phyloP scores from a whole-genome alignment of 257 asterid genomes.

The Salvia miltiorrhiza region DNA sequence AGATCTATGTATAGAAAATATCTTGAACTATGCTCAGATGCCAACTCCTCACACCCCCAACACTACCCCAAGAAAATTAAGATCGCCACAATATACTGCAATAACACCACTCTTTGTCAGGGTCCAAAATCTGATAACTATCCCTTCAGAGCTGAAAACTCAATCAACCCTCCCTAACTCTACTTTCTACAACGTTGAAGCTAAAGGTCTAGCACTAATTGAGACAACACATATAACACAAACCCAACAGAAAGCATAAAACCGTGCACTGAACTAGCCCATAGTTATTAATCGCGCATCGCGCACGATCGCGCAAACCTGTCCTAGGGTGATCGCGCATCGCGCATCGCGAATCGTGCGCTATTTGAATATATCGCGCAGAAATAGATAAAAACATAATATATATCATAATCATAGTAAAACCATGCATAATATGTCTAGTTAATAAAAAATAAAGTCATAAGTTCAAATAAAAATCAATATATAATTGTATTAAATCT shows the following conservation, averaged over 20 bases:
- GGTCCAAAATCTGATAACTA: neutral
- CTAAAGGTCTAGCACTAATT: neutral
- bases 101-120: neutral
- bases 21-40: conserved; percentile 1
- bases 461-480: too few relatives aligned
- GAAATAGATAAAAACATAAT: too few relatives aligned
- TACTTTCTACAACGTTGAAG: neutral
- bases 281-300: too few relatives aligned
- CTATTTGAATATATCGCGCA: too few relatives aligned
- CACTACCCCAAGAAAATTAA: neutral
- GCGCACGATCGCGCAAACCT: too few relatives aligned
- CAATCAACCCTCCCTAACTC: neutral
- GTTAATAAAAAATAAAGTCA: too few relatives aligned
- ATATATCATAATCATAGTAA: too few relatives aligned
- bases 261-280: neutral
- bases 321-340: too few relatives aligned
- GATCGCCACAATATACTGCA: neutral
- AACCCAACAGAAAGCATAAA: neutral
- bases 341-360: too few relatives aligned
- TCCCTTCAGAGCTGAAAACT: neutral
- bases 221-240: neutral
- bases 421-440: too few relatives aligned
- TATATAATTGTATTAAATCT: too few relatives aligned
- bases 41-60: too few relatives aligned
- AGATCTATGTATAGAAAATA: conserved; percentile 2